Base-by-base conservation (phyloP, 345 rosid genomes). In the Ceriops zippeliana region DNA sequence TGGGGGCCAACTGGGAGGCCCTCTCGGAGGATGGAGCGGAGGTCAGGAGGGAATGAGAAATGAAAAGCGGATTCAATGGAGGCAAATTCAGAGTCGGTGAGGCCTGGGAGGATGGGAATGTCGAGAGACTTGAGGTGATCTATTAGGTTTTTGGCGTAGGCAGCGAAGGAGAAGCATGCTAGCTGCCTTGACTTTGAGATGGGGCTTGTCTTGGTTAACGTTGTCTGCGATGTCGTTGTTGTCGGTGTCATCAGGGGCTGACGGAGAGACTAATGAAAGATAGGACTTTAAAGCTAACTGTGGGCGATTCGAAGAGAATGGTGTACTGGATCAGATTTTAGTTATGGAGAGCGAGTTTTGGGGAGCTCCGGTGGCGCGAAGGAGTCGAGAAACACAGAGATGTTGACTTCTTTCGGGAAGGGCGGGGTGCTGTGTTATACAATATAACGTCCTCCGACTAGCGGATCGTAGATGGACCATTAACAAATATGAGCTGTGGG, bases 31-130 rank as follows among this genome's bases (percentile, higher is more conserved):
- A 92, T 86, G 15, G 86, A 81, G 51, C 93, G 93, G 75, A 90
- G 91, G 78, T 92, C 98, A 0, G 82, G 87, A 31, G 98, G 97
- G 82, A 90, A 90, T 10, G 88, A 69, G 83, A 92, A 84, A 52
- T 71, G 62, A 57, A 85, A 80, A 17, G 69, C 47, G n/a, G 89
- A 83, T 70, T 90, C 96, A 31, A 89, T 75, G 62, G 76, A 65
- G 66, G 73, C 21, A 78, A 93, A 86, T 77, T 93, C 96, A 20
- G 64, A 68, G 72, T 78, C 86, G n/a, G 83, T 82, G 21, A 93
- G 82, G 27, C 96, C 96, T 0, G 85, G 86, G 26, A 80, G 80
- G 68, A 86, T 78, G 0, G 85, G 82, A 61, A 90, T 38, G 73
- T 83, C 58, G 35, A 80, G 78, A 9, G 89, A 84, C 57, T 59